Base-by-base conservation (phyloP, 768 basidiomycete genomes). In the Cantharellus anzutake region DNA sequence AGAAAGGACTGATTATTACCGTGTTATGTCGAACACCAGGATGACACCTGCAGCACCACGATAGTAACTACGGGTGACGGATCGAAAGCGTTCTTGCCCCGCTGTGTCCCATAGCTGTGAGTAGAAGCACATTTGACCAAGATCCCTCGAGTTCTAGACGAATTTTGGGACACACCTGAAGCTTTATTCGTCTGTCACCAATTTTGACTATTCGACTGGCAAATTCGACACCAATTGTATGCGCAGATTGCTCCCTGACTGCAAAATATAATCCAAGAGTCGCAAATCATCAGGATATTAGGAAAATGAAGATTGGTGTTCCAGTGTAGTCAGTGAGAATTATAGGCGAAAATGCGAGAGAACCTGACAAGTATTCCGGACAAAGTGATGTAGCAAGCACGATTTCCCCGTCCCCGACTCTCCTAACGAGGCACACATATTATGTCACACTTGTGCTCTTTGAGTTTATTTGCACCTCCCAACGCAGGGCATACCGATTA, bases 191-290 rank as follows among this genome's bases (percentile, higher is more conserved):
- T 72, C 91, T 89, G 75, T 96, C 92, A 57, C 88, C 93, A 34
- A 98, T 77, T 66, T 84, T 85, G 61, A 99, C 81, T 0, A 91
- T 92, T 65, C 92, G 77, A 68, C 91, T 94, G 16, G 91, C 91
- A 69, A 99, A 98, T 68, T 98, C 96, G 38, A 99, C 96, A 5
- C 94, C 96, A 61, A 99, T 98, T 11, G 96, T 98, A 70, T 98
- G 96, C 72, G 93, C 87, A 3, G 91, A 91, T 71, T 94, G 86
- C 65, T 89, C 84, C 73, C 92, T 94, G 78, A 93, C 92, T 96
- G 62, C 7, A 40, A 20, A 39, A 61, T n/a, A 4, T 4, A 14
- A 38, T 41, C 42, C 58, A 59, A 20, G 20, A 48, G 20, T 29
- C 20, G 20, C 20, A 29, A 29, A 29, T 29, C 20, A 29, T 29